These are phyloP conservation scores for Beauveria sp. DNA, from an alignment of 2,329 filamentous ascomycete species.

Conservation along the genomic window DNA sequence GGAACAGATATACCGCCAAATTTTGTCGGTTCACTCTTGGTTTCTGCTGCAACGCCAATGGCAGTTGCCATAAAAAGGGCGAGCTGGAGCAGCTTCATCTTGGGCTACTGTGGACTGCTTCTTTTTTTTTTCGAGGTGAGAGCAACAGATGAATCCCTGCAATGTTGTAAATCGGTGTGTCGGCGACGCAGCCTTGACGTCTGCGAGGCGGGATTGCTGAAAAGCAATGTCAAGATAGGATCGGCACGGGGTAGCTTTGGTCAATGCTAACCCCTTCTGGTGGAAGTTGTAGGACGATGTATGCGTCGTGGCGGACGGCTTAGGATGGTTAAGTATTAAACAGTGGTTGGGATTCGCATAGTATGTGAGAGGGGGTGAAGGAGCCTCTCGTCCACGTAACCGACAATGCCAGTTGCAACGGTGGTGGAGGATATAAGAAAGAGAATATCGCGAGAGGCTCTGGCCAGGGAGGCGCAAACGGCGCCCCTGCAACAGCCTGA, in stretches of 20 bases:
- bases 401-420: slow-evolving; percentile 4
- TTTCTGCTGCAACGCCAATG: slow-evolving; percentile 30
- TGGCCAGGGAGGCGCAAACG: slow-evolving; percentile 1
- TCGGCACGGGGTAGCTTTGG: neutral
- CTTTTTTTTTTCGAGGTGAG: neutral
- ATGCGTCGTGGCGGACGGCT: neutral
- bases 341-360: neutral
- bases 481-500: neutral
- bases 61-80: slow-evolving; percentile 39
- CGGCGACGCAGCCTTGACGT: neutral
- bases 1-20: slow-evolving; percentile 64
- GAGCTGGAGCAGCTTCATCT: slow-evolving; percentile 40
- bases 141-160: neutral
- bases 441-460: neutral
- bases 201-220: slow-evolving; percentile 3
- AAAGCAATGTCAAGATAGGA: neutral
- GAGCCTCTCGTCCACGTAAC: neutral
- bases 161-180: neutral
- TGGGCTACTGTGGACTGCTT: slow-evolving; percentile 9
- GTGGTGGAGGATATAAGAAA: slow-evolving; percentile 3
- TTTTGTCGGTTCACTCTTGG: slow-evolving; percentile 37
- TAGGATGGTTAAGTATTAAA: neutral
- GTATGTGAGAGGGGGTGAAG: neutral
- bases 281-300: neutral
- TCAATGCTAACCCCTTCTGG: neutral